These are phyloP conservation scores for Zalaria sp. DNA, from an alignment of 2,329 filamentous ascomycete genomes.

Conservation along the genomic window DNA sequence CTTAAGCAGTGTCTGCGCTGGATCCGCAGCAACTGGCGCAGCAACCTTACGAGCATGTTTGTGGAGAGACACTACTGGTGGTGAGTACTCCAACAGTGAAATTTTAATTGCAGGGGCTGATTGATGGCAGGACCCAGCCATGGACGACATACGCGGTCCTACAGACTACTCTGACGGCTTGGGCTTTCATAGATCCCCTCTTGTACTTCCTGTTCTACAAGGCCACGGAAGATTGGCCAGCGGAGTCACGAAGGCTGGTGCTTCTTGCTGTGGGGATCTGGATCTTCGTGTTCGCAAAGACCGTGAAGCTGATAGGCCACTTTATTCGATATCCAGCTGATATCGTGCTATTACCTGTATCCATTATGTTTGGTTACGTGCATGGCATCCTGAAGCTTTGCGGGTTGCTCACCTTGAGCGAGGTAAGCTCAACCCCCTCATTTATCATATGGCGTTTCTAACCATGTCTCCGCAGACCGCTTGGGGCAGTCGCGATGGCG, in stretches of 20 bases:
- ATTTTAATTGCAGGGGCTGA: constrained; percentile 2
- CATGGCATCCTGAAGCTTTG: constrained; percentile 89
- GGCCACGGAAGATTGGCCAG: constrained; percentile 39
- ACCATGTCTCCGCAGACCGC: constrained; percentile 52
- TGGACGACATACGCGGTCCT: constrained; percentile 93
- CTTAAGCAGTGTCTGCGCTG: constrained; percentile 87
- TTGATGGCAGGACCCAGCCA: constrained; percentile 55
- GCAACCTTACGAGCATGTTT: constrained; percentile 83
- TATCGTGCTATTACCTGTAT: constrained; percentile 66
- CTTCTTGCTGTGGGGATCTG: constrained; percentile 49
- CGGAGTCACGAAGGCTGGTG: constrained; percentile 31
- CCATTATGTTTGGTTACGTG: constrained; percentile 81
- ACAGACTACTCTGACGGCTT: constrained; percentile 80
- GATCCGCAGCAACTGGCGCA: constrained; percentile 96
- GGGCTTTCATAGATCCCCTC: constrained; percentile 68
- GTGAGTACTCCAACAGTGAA: constrained; percentile 42
- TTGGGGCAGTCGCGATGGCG: constrained; percentile 88
- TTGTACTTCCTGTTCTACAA: constrained; percentile 56
- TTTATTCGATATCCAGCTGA: constrained; percentile 76
- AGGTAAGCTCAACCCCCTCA: constrained; percentile 40
- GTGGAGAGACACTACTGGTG: constrained; percentile 71
- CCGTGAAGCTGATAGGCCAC: constrained; percentile 77
- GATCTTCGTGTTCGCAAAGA: constrained; percentile 72
- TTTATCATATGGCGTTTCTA: no score
- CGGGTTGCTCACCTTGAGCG: constrained; percentile 56